Base-by-base conservation (phyloP, 495 filamentous ascomycete species). In the Xylaria curta region DNA sequence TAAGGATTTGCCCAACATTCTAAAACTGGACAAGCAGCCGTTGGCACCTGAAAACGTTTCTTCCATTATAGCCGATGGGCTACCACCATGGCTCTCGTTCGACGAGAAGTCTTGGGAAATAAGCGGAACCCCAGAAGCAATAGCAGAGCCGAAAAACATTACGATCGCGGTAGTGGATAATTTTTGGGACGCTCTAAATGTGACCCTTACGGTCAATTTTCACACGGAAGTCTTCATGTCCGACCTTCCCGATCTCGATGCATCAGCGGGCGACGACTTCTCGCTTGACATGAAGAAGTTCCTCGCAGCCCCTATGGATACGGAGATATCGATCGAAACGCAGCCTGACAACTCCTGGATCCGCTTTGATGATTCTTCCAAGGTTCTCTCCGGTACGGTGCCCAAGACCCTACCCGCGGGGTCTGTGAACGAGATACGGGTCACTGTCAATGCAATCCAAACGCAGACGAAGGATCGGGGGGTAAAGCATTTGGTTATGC, bases 71-170 rank as follows among this genome's bases (percentile, higher is more conserved):
- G 86, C 78, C 0, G 51, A 87, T 1, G 79, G 88, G 40, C 75
- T 87, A 0, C 93, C 94, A 0, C 61, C 83, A 9, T 97, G 94
- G 94, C 76, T 97, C 47, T 84, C 85, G 9, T 85, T 96, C 53
- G 86, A 97, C 72, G 81, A 87, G 15, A 69, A 82, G n/a, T 89
- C 88, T 0, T 83, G 94, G 70, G 80, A 81, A 1, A 78, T 97
- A 13, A 87, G 79, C 54, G 95, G 94, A 1, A 91, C 80, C 2
- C 89, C 90, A 19, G 90, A 91, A 0, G 73, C 80, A 31, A 75
- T 83, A 72, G 86, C 86, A 4, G 78, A 81, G 38, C 87, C 90
- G 9, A 81, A 87, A 21, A 92, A 91, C 69, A 86, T 96, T 62
- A 91, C 87, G 1, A 83, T 97, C 62, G 82, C 84, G 31, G 88